A percentile compares a stretch with the other conserved stretches of the same genome.
These are phyloP conservation scores for Brassica juncea DNA, from an alignment of 345 rosid species.

Conservation along the genomic window DNA sequence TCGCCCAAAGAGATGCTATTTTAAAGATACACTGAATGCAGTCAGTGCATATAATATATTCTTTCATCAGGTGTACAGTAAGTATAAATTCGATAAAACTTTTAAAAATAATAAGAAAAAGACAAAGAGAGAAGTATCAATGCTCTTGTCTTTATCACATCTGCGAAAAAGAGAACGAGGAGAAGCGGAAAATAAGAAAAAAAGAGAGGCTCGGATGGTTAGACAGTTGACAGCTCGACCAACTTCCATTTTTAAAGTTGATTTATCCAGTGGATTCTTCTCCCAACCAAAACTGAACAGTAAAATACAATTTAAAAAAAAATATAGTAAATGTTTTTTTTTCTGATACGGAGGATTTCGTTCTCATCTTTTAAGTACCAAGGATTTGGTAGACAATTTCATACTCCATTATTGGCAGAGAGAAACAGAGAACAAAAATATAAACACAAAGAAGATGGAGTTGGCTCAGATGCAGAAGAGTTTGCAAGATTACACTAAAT, in stretches of 20 bases:
- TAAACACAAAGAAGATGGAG: not conserved
- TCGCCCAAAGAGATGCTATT: slow-evolving; percentile 7
- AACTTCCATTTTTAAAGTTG: slow-evolving; percentile 28
- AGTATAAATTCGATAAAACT: not conserved
- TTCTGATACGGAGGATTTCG: slow-evolving; percentile 30
- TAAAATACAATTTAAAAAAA: slow-evolving; percentile 1
- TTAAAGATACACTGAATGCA: slow-evolving; percentile 31
- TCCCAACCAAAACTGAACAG: slow-evolving; percentile 11
- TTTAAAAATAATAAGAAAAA: not conserved
- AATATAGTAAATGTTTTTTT: not conserved
- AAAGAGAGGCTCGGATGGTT: slow-evolving; percentile 28
- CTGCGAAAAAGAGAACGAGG: slow-evolving; percentile 6
- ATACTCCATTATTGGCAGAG: slow-evolving; percentile 35
- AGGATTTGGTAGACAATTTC: slow-evolving; percentile 29
- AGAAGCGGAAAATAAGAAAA: slow-evolving; percentile 10
- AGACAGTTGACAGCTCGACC: slow-evolving; percentile 37
- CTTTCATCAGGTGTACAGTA: slow-evolving; percentile 10
- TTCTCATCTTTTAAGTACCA: slow-evolving; percentile 26
- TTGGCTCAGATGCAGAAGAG: not conserved
- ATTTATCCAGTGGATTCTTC: slow-evolving; percentile 27
- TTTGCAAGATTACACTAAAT: slow-evolving; percentile 66
- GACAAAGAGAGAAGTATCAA: slow-evolving; percentile 33
- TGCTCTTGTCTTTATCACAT: slow-evolving; percentile 32
- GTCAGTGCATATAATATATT: slow-evolving; percentile 13
- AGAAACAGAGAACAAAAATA: slow-evolving; percentile 26